Evolutionary conservation across 2,329 filamentous ascomycete genomes (phyloP).

Genomic region (Cladophialophora psammophila): DNA sequence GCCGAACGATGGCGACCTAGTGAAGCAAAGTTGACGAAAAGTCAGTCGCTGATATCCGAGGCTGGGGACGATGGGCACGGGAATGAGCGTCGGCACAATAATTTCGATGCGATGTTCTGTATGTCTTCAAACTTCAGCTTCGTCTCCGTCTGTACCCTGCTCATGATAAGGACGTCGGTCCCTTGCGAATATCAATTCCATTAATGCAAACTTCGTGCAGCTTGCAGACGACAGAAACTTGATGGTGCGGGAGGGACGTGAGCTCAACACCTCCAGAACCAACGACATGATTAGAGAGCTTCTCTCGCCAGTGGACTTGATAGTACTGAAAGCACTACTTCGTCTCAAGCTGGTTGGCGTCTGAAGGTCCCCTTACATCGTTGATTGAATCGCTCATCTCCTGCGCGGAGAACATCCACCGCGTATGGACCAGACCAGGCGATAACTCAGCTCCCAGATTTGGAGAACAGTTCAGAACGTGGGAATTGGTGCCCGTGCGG

Average conservation of each 20-base stretch:
- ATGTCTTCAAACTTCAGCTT: not conserved
- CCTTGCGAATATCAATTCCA: not conserved
- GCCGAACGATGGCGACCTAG: not conserved
- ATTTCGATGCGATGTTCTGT: not conserved
- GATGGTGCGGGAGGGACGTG: not conserved
- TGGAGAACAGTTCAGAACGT: not conserved
- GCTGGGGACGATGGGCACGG: not conserved
- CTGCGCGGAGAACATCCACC: not conserved
- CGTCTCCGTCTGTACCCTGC: not conserved
- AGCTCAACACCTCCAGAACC: not conserved
- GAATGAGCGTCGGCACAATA: not conserved
- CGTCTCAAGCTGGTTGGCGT: not conserved
- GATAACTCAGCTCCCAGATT: not conserved
- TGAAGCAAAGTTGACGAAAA: not conserved
- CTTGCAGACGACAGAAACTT: not conserved
- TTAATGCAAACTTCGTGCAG: not conserved
- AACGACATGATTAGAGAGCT: not conserved
- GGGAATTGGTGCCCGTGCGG: too few species aligned
- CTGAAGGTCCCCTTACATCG: too few species aligned
- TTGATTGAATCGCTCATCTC: not conserved
- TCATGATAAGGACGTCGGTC: not conserved
- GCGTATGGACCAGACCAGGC: not conserved
- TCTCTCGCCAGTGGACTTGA: not conserved
- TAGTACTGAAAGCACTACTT: not conserved
- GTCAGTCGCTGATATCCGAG: not conserved